Conservation (phyloP, 2,329 filamentous ascomycete species). For the Monosporascus sp. region DNA sequence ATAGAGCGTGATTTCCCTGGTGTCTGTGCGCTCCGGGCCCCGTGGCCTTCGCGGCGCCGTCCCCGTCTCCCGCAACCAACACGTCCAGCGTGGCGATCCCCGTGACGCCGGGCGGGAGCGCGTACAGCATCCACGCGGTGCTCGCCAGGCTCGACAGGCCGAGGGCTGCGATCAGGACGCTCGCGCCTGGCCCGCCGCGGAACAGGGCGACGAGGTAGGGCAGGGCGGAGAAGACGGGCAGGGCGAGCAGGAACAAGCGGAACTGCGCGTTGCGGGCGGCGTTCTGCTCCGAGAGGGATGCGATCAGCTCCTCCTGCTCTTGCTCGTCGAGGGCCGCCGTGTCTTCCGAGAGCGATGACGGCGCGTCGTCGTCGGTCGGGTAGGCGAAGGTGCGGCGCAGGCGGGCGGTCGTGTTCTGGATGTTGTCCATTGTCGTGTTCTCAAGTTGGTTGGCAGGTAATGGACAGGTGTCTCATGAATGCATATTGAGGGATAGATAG, state of each 20-base stretch:
- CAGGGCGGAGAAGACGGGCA: conserved; percentile 52
- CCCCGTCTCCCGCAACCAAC: conserved; percentile 27
- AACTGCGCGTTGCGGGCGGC: conserved; percentile 52
- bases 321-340: conserved; percentile 30
- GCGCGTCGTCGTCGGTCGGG: conserved; percentile 53
- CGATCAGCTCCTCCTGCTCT: conserved; percentile 63
- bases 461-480: neutral
- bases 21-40: conserved; percentile 13
- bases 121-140: conserved; percentile 56
- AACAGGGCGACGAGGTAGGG: conserved; percentile 50
- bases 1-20: conserved; percentile 7
- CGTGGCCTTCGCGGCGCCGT: neutral
- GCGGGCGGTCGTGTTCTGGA: conserved; percentile 42
- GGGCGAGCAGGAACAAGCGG: conserved; percentile 49
- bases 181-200: conserved; percentile 1
- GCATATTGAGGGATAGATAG: neutral
- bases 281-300: conserved; percentile 49
- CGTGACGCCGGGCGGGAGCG: conserved; percentile 48
- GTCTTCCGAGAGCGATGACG: conserved; percentile 36
- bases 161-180: conserved; percentile 41
- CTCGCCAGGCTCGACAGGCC: conserved; percentile 57
- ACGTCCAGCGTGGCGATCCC: conserved; percentile 46
- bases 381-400: conserved; percentile 75
- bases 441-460: neutral
- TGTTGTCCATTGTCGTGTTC: conserved; percentile 2